Base-by-base conservation (phyloP, 2,329 filamentous ascomycete genomes). In the Plenodomus lindquistii region DNA sequence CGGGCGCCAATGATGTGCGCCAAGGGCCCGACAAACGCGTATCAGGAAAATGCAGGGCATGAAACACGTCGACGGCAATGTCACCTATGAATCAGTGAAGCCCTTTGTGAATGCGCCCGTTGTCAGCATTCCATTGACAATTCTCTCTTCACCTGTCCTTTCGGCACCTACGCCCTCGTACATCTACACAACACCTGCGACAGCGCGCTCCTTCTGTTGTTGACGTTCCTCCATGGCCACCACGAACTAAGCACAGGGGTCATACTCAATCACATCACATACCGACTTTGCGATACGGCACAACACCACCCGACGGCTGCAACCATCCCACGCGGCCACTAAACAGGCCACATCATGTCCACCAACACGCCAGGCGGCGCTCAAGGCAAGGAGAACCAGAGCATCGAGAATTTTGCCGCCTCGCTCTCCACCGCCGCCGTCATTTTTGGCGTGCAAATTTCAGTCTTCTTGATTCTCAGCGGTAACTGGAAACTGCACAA, bases 391-490 rank as follows among this genome's bases (percentile, higher is more conserved):
- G 37, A 59, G 40, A 70, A 70, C 44, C 66, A 70, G 52, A 71
- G 67, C 49, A 70, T 71, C 45, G 65, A 69, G 54, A 72, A 63
- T 22, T 73, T 73, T 37, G 67, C 63, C 21, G 70, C 70, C 4
- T 73, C 70, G 9, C 54, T 73, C 10, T 66, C 69, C 3, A 64
- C 68, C 2, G 69, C 66, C 16, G 63, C 69, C 3, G 59, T 71
- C 31, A 59, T 73, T 35, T 73, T 73, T 39, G 69, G 69, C 35
- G 51, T 69, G 3, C 68, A 72, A 50, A 65, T 73, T 34, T 42
- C 53, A 22, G 27, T 59, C 4, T 73, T 73, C 55, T 39, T 73
- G 40, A 61, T 72, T 10, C 54, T 73, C 15, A 72, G 69, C 43
- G 69, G 69, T 52, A 71, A 72, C 44, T 72, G 67, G 68, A 71